Conservation (phyloP, 306 rosid species). For the Pachyrhizus erosus region DNA sequence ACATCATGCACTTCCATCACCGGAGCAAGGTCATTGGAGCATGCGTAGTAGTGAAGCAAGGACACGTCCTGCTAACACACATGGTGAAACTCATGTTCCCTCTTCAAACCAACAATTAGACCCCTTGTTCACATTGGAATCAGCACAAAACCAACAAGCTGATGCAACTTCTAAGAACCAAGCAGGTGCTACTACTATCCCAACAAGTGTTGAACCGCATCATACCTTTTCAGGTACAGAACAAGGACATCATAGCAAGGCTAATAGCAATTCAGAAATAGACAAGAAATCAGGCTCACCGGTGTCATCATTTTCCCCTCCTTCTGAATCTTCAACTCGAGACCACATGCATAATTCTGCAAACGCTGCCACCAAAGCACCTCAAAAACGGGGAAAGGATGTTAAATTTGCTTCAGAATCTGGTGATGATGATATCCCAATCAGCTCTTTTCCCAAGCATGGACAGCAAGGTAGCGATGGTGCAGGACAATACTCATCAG, state of each 20-base stretch:
- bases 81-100: conserved; percentile 26
- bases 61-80: background rate
- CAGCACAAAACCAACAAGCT: background rate
- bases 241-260: background rate
- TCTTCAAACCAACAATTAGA: conserved; percentile 8
- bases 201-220: background rate
- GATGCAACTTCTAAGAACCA: conserved; percentile 9
- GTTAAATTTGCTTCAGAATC: background rate
- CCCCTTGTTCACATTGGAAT: conserved; percentile 31
- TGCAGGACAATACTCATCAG: background rate
- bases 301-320: conserved; percentile 30
- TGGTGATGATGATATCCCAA: conserved; percentile 47
- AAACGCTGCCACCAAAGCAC: background rate
- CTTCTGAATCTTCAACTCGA: conserved; percentile 39
- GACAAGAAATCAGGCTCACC: conserved; percentile 1
- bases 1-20: background rate
- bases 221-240: background rate
- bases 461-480: conserved; percentile 36
- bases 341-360: conserved; percentile 11
- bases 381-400: background rate
- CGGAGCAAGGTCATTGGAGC: background rate
- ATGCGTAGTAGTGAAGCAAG: background rate
- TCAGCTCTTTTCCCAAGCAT: conserved; percentile 39
- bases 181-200: background rate
- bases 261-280: background rate